phyloP scores from a whole-genome alignment of 2,329 filamentous ascomycete species.

The Tolypocladium paradoxum region DNA sequence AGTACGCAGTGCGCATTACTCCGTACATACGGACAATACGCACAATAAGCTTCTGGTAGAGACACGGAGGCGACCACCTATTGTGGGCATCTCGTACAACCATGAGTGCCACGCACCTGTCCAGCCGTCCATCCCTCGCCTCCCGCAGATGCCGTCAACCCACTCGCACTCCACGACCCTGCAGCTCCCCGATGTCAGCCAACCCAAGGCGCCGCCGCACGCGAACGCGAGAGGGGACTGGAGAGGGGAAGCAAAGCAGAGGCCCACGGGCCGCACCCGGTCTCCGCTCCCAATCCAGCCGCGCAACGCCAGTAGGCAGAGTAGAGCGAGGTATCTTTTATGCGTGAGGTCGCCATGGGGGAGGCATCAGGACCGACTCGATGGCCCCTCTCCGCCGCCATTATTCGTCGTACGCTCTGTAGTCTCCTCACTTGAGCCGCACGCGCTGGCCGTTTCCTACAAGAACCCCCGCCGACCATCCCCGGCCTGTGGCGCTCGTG shows the following conservation, averaged over 20 bases:
- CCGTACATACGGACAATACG: background rate
- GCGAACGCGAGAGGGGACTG: constrained; percentile 2
- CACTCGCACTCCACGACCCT: constrained; percentile 7
- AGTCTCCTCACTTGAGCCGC: constrained; percentile 2
- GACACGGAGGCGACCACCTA: background rate
- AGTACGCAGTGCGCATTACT: background rate
- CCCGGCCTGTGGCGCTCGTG: background rate
- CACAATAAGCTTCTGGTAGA: background rate
- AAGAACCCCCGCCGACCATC: constrained; percentile 5
- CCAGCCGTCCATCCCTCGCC: background rate
- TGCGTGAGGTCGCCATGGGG: background rate
- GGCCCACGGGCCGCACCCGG: constrained; percentile 2
- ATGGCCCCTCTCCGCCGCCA: background rate
- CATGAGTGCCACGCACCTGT: background rate
- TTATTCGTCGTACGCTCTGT: background rate
- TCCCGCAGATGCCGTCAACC: constrained; percentile 6
- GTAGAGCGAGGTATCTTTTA: background rate
- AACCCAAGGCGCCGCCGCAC: constrained; percentile 3
- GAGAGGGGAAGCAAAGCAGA: constrained; percentile 1
- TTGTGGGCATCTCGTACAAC: background rate
- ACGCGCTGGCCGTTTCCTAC: constrained; percentile 4
- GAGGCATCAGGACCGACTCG: background rate
- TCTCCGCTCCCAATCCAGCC: background rate
- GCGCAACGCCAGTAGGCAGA: too few relatives aligned
- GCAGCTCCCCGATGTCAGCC: constrained; percentile 6